Percentiles rank a stretch among this genome's conserved stretches.
phyloP scores from a whole-genome alignment of 768 basidiomycete species.

The Hirschioporus abietinus region DNA sequence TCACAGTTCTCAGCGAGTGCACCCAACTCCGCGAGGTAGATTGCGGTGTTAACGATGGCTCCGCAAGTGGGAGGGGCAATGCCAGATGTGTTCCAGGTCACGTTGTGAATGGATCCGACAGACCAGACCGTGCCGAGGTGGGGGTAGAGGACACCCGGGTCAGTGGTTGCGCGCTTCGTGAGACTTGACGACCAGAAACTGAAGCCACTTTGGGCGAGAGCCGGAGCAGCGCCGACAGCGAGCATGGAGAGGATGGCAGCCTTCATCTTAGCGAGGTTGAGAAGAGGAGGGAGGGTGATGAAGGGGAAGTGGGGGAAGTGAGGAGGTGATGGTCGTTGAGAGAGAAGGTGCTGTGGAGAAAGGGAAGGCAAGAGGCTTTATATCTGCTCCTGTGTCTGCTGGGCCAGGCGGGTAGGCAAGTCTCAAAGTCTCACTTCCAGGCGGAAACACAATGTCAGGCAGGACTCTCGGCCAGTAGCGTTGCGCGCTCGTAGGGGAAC shows the following conservation, averaged over 20 bases:
- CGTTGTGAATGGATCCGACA: conserved; percentile 18
- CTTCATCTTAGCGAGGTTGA: background rate
- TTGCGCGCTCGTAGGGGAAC: background rate
- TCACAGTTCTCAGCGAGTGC: background rate
- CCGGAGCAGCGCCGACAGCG: background rate
- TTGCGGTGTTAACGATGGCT: conserved; percentile 20
- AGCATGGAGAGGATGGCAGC: background rate
- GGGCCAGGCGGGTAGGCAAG: background rate
- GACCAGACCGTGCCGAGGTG: conserved; percentile 20
- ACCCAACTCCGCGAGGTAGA: background rate
- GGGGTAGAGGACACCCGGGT: conserved; percentile 22
- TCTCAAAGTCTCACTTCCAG: background rate
- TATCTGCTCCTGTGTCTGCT: background rate
- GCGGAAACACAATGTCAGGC: background rate
- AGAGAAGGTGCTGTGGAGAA: background rate
- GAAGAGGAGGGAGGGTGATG: background rate
- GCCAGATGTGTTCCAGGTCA: conserved; percentile 25
- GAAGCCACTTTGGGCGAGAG: background rate
- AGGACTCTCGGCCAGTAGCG: background rate
- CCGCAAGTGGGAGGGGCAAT: conserved; percentile 3
- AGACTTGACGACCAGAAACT: background rate
- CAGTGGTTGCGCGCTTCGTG: background rate
- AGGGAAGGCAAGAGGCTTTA: background rate
- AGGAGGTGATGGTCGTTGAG: background rate
- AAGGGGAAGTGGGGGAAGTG: background rate